These are phyloP conservation scores for Trichoderma sp. DNA, from an alignment of 2,329 filamentous ascomycete genomes.

Conservation along the genomic window DNA sequence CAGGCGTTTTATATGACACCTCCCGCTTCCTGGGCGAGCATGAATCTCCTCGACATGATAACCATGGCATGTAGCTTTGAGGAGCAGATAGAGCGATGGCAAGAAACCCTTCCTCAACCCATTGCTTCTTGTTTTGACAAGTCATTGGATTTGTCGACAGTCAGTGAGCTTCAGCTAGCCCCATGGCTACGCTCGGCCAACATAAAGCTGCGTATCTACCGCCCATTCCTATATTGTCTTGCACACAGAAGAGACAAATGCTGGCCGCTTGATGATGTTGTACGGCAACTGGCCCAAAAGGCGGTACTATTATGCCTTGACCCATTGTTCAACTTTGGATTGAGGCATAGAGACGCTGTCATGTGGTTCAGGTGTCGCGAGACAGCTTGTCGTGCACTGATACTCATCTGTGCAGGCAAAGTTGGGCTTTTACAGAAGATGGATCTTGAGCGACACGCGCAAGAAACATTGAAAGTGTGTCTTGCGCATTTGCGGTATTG, in stretches of 20 bases:
- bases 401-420: neutral
- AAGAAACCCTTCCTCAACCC: neutral
- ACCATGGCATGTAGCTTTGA: neutral
- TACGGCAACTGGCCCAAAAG: neutral
- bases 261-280: neutral
- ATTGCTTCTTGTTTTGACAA: neutral
- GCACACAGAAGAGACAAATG: neutral
- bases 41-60: neutral
- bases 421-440: neutral
- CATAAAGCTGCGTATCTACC: neutral
- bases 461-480: neutral
- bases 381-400: neutral
- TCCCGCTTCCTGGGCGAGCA: neutral
- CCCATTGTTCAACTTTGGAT: neutral
- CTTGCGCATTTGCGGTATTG: neutral
- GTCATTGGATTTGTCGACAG: neutral
- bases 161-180: neutral
- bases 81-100: neutral
- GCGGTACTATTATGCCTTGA: neutral
- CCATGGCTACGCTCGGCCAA: neutral
- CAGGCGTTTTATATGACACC: neutral
- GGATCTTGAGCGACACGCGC: neutral
- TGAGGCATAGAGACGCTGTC: neutral
- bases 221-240: neutral
- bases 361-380: neutral